Conservation (phyloP, 306 rosid species). For the Hippophae gyantsensis region DNA sequence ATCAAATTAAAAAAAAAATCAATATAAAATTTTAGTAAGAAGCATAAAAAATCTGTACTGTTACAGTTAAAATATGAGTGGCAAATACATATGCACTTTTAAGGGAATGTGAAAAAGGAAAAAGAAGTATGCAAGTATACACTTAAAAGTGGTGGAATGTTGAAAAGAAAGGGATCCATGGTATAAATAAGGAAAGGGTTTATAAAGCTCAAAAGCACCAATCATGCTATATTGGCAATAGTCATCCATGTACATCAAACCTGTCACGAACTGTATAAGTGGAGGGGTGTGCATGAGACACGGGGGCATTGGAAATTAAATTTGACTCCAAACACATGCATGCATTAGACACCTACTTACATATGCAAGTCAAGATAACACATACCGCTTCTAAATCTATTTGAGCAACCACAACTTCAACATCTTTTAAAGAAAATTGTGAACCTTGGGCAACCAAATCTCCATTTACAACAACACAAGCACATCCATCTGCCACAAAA, state of each 20-base stretch:
- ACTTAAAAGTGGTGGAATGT: too few species aligned
- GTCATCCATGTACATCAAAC: too few species aligned
- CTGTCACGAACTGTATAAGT: too few species aligned
- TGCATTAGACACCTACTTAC: conserved; percentile 3
- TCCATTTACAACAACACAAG: conserved; percentile 76
- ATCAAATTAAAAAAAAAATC: neutral
- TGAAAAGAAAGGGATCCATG: too few species aligned
- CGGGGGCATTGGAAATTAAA: neutral
- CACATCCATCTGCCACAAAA: conserved; percentile 72
- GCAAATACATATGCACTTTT: neutral
- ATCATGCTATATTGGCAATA: too few species aligned
- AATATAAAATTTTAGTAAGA: neutral
- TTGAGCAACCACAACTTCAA: conserved; percentile 76
- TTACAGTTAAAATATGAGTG: neutral
- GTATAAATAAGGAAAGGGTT: too few species aligned
- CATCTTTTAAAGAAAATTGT: conserved; percentile 87
- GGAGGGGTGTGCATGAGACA: too few species aligned
- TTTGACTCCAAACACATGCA: neutral
- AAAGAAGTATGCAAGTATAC: too few species aligned
- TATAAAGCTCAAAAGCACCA: too few species aligned
- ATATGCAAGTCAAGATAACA: conserved; percentile 10
- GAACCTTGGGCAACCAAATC: conserved; percentile 92
- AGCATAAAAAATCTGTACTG: conserved; percentile 3
- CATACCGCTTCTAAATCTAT: conserved; percentile 93
- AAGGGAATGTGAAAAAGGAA: neutral